phyloP scores from a whole-genome alignment of 2,329 filamentous ascomycete species.

The Nigrograna mackinnonii region DNA sequence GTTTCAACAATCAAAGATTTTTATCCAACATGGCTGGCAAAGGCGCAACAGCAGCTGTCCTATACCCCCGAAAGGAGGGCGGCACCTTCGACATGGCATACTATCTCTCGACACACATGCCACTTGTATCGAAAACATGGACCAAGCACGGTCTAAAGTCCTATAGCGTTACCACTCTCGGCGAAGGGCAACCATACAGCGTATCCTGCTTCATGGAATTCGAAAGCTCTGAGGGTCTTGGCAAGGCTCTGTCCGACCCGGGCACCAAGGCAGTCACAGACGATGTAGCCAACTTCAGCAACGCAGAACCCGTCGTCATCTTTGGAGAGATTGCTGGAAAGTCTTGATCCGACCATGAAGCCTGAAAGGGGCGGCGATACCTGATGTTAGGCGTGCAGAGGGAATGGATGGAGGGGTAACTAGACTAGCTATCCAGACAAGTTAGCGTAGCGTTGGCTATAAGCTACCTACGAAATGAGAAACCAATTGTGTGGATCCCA shows the following conservation, averaged over 20 bases:
- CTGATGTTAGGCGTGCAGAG: too few species aligned
- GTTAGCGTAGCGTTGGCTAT: too few species aligned
- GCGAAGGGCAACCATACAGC: constrained; percentile 24
- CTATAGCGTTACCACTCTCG: constrained; percentile 23
- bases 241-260: constrained; percentile 19
- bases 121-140: constrained; percentile 47
- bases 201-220: constrained; percentile 20
- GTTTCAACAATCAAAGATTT: too few species aligned
- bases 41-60: constrained; percentile 19
- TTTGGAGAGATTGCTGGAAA: constrained; percentile 15
- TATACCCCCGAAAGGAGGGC: constrained; percentile 48
- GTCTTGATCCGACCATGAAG: too few species aligned
- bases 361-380: too few species aligned
- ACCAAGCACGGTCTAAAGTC: constrained; percentile 41
- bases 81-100: constrained; percentile 54
- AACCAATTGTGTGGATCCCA: too few species aligned
- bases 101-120: constrained; percentile 53
- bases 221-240: constrained; percentile 25
- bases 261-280: constrained; percentile 38
- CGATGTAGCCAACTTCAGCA: constrained; percentile 41
- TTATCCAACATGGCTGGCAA: not conserved
- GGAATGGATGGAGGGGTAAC: too few species aligned
- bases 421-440: too few species aligned
- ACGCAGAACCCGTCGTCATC: constrained; percentile 34
- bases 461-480: too few species aligned